Conservation (phyloP, 768 basidiomycete species). For the Trametes punicea region DNA sequence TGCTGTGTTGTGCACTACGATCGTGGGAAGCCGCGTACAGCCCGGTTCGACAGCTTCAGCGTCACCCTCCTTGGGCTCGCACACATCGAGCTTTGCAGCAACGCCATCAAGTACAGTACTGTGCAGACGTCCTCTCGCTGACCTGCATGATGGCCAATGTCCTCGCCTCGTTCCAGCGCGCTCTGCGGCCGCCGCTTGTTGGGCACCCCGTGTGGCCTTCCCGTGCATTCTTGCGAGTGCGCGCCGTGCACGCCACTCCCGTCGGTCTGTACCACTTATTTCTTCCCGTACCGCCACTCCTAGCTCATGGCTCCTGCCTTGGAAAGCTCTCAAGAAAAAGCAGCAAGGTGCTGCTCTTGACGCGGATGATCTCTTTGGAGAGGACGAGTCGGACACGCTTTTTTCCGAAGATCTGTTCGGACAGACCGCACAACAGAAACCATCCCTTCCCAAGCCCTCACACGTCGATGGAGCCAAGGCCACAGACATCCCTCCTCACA, state of each 20-base stretch:
- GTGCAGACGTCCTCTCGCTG: conserved; percentile 16
- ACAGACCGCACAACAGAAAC: background rate
- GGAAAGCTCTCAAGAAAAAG: conserved; percentile 20
- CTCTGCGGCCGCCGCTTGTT: conserved; percentile 1
- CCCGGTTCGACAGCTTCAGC: no score
- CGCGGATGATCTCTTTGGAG: conserved; percentile 18
- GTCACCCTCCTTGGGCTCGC: no score
- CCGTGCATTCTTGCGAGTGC: background rate
- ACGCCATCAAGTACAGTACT: no score
- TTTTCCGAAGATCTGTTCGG: conserved; percentile 16
- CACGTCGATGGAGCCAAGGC: background rate
- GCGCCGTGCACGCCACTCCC: conserved; percentile 7
- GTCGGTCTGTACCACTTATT: background rate
- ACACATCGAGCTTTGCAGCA: no score
- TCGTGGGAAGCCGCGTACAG: no score
- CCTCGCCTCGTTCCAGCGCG: conserved; percentile 1
- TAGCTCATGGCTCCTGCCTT: background rate
- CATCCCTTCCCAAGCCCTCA: background rate
- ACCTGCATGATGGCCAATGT: conserved; percentile 13
- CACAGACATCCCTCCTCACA: conserved; percentile 6
- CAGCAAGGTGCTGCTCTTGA: background rate
- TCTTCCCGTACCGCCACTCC: background rate
- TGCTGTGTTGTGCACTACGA: no score
- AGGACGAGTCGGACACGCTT: conserved; percentile 8
- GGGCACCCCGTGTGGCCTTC: background rate